These are phyloP conservation scores for Inonotus hispidus DNA, from an alignment of 1,284 basidiomycete genomes.

Conservation along the genomic window DNA sequence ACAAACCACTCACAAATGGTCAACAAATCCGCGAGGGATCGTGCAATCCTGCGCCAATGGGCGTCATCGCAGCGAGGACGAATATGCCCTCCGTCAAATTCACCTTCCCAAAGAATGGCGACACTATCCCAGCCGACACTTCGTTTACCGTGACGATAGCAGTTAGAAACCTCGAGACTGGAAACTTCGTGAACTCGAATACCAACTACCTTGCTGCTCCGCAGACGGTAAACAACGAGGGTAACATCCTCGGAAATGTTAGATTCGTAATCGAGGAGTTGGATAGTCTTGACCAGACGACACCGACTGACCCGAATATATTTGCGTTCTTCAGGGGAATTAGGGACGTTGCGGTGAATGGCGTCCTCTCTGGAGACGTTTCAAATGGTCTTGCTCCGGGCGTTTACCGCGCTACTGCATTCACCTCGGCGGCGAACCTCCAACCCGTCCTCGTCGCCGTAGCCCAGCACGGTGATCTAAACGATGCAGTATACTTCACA, in stretches of 20 bases:
- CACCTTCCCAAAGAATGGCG: constrained; percentile 39
- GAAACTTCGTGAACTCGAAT: constrained; percentile 49
- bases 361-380: constrained; percentile 51
- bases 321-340: constrained; percentile 73
- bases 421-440: constrained; percentile 53
- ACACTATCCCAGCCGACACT: constrained; percentile 35
- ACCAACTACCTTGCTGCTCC: constrained; percentile 54
- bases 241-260: constrained; percentile 53
- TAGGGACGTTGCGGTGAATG: constrained; percentile 40
- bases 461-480: constrained; percentile 56
- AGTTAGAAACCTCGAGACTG: constrained; percentile 43
- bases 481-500: constrained; percentile 59
- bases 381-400: constrained; percentile 55
- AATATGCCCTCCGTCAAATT: constrained; percentile 51
- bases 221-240: constrained; percentile 48
- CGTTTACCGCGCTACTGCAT: constrained; percentile 48
- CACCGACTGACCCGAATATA: constrained; percentile 48
- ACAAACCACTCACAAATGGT: constrained; percentile 38
- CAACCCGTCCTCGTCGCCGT: constrained; percentile 48
- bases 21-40: constrained; percentile 38
- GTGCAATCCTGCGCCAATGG: constrained; percentile 39
- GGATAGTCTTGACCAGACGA: constrained; percentile 45
- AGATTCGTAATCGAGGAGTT: constrained; percentile 63
- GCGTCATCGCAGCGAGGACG: constrained; percentile 36
- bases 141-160: constrained; percentile 48